Evolutionary conservation across 2,329 filamentous ascomycete genomes (phyloP).

Genomic region (Botrytis hyacinthi): DNA sequence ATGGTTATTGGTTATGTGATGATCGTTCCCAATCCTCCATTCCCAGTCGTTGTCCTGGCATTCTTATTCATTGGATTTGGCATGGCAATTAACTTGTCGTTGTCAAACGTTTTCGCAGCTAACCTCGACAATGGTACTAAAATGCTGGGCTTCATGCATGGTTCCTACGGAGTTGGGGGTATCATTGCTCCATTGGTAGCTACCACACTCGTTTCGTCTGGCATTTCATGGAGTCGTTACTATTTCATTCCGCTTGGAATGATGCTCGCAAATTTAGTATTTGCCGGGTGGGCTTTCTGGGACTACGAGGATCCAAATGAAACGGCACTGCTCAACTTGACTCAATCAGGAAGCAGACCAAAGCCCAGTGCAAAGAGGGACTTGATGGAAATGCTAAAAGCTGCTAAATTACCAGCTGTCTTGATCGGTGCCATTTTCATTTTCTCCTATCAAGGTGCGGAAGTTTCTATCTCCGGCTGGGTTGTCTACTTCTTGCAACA

Average conservation of each 20-base stretch:
- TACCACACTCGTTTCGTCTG: conserved; percentile 65
- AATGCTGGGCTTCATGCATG: conserved; percentile 63
- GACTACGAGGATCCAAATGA: conserved; percentile 61
- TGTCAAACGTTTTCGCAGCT: conserved; percentile 59
- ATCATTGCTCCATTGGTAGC: conserved; percentile 68
- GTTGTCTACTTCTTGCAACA: conserved; percentile 81
- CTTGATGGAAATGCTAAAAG: conserved; percentile 44
- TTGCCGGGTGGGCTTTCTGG: conserved; percentile 67
- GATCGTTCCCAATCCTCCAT: conserved; percentile 67
- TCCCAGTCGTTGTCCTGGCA: conserved; percentile 62
- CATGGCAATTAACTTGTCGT: conserved; percentile 54
- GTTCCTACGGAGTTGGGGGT: conserved; percentile 64
- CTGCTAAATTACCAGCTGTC: conserved; percentile 53
- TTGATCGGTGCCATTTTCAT: conserved; percentile 77
- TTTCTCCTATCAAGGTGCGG: conserved; percentile 81
- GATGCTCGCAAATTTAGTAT: conserved; percentile 53
- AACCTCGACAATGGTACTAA: conserved; percentile 53
- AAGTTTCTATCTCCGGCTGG: conserved; percentile 83
- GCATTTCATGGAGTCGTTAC: conserved; percentile 66
- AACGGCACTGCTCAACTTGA: conserved; percentile 44
- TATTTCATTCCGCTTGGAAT: conserved; percentile 66
- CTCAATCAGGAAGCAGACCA: conserved; percentile 38
- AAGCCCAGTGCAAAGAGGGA: conserved; percentile 41
- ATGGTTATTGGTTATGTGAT: conserved; percentile 62
- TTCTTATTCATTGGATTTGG: conserved; percentile 68